phyloP scores from a whole-genome alignment of 345 rosid genomes.

The Lumnitzera littorea region DNA sequence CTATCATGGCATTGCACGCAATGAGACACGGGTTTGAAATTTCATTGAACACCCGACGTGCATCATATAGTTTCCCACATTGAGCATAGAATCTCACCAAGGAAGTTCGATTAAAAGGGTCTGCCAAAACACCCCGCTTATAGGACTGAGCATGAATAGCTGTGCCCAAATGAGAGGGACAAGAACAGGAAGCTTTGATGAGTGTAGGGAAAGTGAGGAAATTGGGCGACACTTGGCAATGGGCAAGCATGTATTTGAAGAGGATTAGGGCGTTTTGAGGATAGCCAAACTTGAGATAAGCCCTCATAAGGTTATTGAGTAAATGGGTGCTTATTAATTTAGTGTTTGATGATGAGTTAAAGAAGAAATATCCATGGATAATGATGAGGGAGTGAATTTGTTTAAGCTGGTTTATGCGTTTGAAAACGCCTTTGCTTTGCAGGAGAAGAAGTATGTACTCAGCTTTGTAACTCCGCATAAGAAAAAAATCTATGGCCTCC shows the following conservation, averaged over 20 bases:
- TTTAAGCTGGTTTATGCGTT: conserved; percentile 30
- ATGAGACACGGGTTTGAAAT: conserved; percentile 36
- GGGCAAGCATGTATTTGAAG: conserved; percentile 55
- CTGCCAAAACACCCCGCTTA: conserved; percentile 38
- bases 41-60: conserved; percentile 49
- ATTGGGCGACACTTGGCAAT: conserved; percentile 29
- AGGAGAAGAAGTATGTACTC: conserved; percentile 44
- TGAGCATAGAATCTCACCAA: conserved; percentile 35
- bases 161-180: conserved; percentile 19
- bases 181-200: conserved; percentile 39
- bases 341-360: not conserved
- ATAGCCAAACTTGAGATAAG: conserved; percentile 41
- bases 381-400: conserved; percentile 49
- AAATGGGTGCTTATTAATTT: conserved; percentile 36
- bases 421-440: conserved; percentile 27
- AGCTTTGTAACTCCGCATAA: not conserved
- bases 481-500: too few species aligned
- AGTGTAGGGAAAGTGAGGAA: conserved; percentile 61
- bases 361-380: conserved; percentile 23
- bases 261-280: conserved; percentile 27
- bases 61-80: conserved; percentile 19
- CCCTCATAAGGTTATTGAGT: conserved; percentile 54
- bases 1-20: conserved; percentile 51
- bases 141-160: conserved; percentile 49
- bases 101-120: conserved; percentile 52